Evolutionary conservation across 768 basidiomycete species (phyloP), one percentile per base, ranked within the genome.

Genomic region (Rhizopogon sp.): DNA sequence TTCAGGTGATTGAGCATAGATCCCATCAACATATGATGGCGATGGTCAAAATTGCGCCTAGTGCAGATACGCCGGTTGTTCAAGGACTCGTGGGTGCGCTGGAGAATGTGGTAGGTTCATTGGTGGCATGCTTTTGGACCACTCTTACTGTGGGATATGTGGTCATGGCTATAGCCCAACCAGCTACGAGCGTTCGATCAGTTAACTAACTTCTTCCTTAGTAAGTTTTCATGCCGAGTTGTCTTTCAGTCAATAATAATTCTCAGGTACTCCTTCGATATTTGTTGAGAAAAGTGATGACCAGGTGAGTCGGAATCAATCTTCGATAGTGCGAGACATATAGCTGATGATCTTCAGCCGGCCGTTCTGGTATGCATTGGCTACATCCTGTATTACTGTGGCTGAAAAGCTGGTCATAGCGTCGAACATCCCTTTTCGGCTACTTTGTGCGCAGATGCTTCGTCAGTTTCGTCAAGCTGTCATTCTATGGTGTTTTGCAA

Each of bases 371-470:
- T 70, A 57, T 28, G 66, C 45, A 50, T 31, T 40, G 33, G 9
- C 14, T 37, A 16, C 16, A 9, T 25, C 8, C 17, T 37, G 13
- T 22, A 49, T 28, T 13, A 1, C 16, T 10, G 3, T 49, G 16
- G 39, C 25, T 28, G 29, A 39, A 20, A 35, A 55, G 20, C 20
- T 9, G 35, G 14, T 9, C 49, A 44, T 52, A 92, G 90, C 76
- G 75, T 51, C 83, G 87, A 28, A 83, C 88, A 17, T 93, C 91
- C 2, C 70, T 89, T 20, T 88, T 92, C 66, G 92, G 90, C 2
- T 89, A 83, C 62, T 93, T 92, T 64, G 84, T 81, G 60, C 85
- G 90, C 45, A 79, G 91, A 40, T 90, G 87, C 64, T 85, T 79
- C 57, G 77, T 90, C 47, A 85, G 79, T 61, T 92, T 86, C 68